phyloP scores from a whole-genome alignment of 2,329 filamentous ascomycete species.

The Eutypella sp. region DNA sequence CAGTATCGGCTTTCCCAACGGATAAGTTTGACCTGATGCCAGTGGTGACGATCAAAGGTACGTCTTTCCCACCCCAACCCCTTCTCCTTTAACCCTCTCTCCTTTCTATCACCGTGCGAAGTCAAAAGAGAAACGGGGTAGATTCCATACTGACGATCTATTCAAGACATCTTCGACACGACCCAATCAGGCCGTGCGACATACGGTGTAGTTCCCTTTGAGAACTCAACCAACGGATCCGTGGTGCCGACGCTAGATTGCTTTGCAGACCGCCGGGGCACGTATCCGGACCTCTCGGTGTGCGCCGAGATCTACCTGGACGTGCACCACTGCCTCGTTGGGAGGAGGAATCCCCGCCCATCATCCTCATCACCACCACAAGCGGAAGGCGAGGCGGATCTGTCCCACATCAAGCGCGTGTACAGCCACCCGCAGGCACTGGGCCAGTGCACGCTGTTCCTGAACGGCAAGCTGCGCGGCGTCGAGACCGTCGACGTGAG shows the following conservation, averaged over 20 bases:
- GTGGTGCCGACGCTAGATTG: slow-evolving; percentile 88
- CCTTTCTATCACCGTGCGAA: not conserved
- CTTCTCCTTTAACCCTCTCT: not conserved
- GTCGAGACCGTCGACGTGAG: slow-evolving; percentile 79
- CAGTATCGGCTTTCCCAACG: slow-evolving; percentile 42
- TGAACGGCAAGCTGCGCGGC: slow-evolving; percentile 63
- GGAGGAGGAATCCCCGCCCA: slow-evolving; percentile 28
- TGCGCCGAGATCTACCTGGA: slow-evolving; percentile 81
- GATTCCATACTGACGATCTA: slow-evolving; percentile 1
- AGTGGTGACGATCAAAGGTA: slow-evolving; percentile 46
- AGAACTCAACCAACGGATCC: slow-evolving; percentile 92
- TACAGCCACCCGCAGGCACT: slow-evolving; percentile 96
- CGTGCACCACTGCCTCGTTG: slow-evolving; percentile 84
- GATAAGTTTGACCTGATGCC: slow-evolving; percentile 44
- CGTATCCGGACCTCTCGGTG: slow-evolving; percentile 66
- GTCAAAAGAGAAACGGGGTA: too few relatives aligned
- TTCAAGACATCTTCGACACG: slow-evolving; percentile 77
- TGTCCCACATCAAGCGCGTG: slow-evolving; percentile 65
- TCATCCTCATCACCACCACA: not conserved
- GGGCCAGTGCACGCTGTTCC: slow-evolving; percentile 79
- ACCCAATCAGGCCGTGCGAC: slow-evolving; percentile 62
- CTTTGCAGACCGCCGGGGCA: slow-evolving; percentile 66
- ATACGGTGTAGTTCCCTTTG: slow-evolving; percentile 85
- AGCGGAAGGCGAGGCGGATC: slow-evolving; percentile 5
- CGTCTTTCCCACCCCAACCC: slow-evolving; percentile 3